Conservation (phyloP, 495 filamentous ascomycete genomes). For the Aspergillus wentii region DNA sequence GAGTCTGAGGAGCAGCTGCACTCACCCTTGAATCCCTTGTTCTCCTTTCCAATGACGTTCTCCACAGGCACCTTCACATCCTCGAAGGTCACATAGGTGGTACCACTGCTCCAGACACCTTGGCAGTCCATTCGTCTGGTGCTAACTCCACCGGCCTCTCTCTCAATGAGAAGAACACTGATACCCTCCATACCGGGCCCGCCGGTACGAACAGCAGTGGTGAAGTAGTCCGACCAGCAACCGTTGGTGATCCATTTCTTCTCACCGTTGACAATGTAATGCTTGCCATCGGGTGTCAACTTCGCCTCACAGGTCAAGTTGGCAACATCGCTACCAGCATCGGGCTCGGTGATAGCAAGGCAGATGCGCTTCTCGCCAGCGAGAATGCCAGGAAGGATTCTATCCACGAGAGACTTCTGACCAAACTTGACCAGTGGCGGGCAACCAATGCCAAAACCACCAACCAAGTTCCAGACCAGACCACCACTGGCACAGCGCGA, state of each 20-base stretch:
- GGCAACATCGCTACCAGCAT: conserved; percentile 83
- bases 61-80: conserved; percentile 98
- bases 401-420: conserved; percentile 81
- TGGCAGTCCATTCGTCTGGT: conserved; percentile 98
- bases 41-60: conserved; percentile 95
- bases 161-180: conserved; percentile 83
- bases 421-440: conserved; percentile 91
- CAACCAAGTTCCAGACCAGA: conserved; percentile 97
- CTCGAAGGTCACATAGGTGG: conserved; percentile 96
- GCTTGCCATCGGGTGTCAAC: conserved; percentile 88
- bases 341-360: conserved; percentile 77
- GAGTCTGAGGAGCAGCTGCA: neutral
- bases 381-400: conserved; percentile 77
- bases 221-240: conserved; percentile 95
- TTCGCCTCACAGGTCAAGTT: conserved; percentile 94
- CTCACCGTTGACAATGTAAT: conserved; percentile 98
- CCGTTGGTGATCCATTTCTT: conserved; percentile 99
- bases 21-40: conserved; percentile 89
- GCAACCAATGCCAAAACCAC: conserved; percentile 89
- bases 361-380: conserved; percentile 95
- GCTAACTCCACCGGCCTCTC: conserved; percentile 72
- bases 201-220: conserved; percentile 89
- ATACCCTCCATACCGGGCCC: conserved; percentile 83
- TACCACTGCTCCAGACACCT: conserved; percentile 91
- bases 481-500: conserved; percentile 85